Conservation (phyloP, 768 basidiomycete genomes). For the Calocybe cyanea region DNA sequence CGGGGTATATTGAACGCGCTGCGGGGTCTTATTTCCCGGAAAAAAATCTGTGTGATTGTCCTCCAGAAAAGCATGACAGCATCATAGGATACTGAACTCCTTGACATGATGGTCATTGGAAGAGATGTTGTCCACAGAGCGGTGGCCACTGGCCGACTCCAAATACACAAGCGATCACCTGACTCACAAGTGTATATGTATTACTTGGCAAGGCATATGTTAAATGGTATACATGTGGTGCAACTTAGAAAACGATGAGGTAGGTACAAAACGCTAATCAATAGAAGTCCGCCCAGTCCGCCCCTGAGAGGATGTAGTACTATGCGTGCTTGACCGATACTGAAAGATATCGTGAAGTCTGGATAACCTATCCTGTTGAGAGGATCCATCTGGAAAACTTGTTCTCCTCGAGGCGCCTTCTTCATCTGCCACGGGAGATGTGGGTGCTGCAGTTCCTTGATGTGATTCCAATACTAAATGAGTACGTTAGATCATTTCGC, state of each 20-base stretch:
- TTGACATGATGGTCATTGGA: conserved; percentile 18
- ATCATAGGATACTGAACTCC: conserved; percentile 51
- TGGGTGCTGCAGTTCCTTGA: conserved; percentile 31
- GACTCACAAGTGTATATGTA: neutral
- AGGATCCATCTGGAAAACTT: conserved; percentile 28
- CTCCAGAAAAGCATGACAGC: conserved; percentile 82
- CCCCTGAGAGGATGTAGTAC: conserved; percentile 42
- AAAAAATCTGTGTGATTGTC: conserved; percentile 87
- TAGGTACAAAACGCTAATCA: conserved; percentile 10
- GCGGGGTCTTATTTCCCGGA: conserved; percentile 90
- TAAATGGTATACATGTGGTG: conserved; percentile 8
- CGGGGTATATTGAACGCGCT: conserved; percentile 93
- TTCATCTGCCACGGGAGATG: conserved; percentile 20
- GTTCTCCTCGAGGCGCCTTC: conserved; percentile 28
- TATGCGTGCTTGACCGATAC: conserved; percentile 67
- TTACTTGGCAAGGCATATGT: neutral
- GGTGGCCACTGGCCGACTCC: neutral
- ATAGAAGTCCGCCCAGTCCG: conserved; percentile 26
- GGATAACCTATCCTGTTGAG: conserved; percentile 63
- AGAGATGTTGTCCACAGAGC: neutral
- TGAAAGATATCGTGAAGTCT: conserved; percentile 80
- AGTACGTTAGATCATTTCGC: conserved; percentile 4
- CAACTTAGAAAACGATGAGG: neutral
- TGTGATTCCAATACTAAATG: conserved; percentile 61
- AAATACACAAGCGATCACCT: conserved; percentile 11